These are phyloP conservation scores for Trichophyton rubrum DNA, from an alignment of 2,329 filamentous ascomycete genomes.

Conservation along the genomic window DNA sequence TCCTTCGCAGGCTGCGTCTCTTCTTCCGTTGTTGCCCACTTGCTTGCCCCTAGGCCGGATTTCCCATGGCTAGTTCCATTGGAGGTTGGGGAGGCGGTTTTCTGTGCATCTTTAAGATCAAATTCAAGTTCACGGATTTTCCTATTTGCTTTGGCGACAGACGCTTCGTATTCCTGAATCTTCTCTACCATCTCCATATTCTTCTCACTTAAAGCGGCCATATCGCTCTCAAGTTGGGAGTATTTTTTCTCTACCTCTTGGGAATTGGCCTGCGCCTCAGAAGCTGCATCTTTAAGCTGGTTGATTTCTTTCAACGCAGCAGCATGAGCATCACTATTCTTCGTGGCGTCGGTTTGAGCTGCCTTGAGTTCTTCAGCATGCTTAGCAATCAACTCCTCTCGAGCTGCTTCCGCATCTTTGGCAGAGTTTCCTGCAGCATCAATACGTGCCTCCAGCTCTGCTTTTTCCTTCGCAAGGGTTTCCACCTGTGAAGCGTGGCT, in stretches of 20 bases:
- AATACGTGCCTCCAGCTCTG: slow-evolving; percentile 26
- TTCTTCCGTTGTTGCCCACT: slow-evolving; percentile 25
- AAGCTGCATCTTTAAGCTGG: background rate
- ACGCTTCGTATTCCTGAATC: slow-evolving; percentile 13
- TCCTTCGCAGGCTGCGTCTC: slow-evolving; percentile 15
- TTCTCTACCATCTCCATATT: slow-evolving; percentile 15
- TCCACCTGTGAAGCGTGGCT: slow-evolving; percentile 36
- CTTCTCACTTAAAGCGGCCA: slow-evolving; percentile 15
- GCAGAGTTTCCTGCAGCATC: background rate
- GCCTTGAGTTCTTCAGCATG: slow-evolving; percentile 8
- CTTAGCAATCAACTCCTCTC: background rate
- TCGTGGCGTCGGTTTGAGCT: slow-evolving; percentile 20
- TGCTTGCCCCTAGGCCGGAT: slow-evolving; percentile 28
- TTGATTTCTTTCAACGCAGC: background rate
- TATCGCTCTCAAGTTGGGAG: slow-evolving; percentile 23
- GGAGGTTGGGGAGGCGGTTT: slow-evolving; percentile 9
- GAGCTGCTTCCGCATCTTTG: background rate
- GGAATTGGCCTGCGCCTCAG: background rate
- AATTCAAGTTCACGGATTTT: slow-evolving; percentile 16
- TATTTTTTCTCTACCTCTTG: background rate
- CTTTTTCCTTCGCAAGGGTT: slow-evolving; percentile 31
- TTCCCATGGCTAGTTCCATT: slow-evolving; percentile 14
- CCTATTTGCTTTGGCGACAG: slow-evolving; percentile 18
- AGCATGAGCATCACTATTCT: background rate
- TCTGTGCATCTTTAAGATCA: slow-evolving; percentile 10